Evolutionary conservation across 2,329 filamentous ascomycete species (phyloP), one percentile per base, ranked within the genome.

Genomic region (Bisporella sp.): DNA sequence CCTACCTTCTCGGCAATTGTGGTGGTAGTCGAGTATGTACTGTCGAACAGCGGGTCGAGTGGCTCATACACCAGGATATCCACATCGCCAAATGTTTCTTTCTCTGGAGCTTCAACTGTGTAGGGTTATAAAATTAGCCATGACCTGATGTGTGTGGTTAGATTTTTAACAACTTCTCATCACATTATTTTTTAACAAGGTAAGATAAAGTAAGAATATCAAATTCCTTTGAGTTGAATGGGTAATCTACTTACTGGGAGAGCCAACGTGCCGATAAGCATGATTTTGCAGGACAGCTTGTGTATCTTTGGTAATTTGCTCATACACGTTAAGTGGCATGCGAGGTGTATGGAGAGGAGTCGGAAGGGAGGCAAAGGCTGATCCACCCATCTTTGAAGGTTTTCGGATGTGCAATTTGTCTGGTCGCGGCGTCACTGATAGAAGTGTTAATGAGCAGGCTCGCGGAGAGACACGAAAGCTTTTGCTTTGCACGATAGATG

Each of bases 41-140:
- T 40, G 37, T 59, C 45, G 39, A 55, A 58, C 0, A 45, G 21
- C 1, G 49, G 9, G 21, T 43, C 11, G 4, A 54, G 48, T 30
- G 69, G 66, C 32, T 64, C 62, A 0, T 71, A 69, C 1, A 88
- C 74, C 1, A 89, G 66, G 52, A 91, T 73, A 66, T 93, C 88
- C 37, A 95, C 69, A 57, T 93, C 89, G 21, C 88, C 89, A 60
- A 81, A 77, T 57, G 82, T 78, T 0, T 57, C 41, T 66, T 93
- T 93, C 1, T 65, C 82, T 0, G 87, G 87, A 0, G 79, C 84
- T 57, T 89, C 85, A 31, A 84, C 77, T 0, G 86, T 82, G 0
- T 4, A 8, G n/a, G n/a, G 8, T 8, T n/a, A 2, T 37, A 37
- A n/a, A 9, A 37, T 8, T 37, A 9, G 35, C n/a, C 35, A 37